Evolutionary conservation across 1,284 basidiomycete genomes (phyloP).

Genomic region (Ganoderma boninense): DNA sequence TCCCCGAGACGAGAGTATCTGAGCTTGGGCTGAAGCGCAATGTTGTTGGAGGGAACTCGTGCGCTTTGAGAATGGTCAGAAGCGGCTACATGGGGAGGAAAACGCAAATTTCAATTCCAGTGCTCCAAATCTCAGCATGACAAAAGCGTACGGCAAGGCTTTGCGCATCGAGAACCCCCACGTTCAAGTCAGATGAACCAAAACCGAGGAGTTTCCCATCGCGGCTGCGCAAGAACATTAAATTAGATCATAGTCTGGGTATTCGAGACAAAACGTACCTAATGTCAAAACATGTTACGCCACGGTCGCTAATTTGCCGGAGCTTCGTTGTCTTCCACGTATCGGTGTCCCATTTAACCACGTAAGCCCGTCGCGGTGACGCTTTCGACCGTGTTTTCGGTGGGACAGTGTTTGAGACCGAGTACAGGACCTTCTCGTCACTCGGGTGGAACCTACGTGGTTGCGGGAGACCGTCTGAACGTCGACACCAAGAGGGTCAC

Average conservation of each 20-base stretch:
- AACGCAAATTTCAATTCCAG: neutral
- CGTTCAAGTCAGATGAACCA: constrained; percentile 88
- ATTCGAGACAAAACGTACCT: constrained; percentile 56
- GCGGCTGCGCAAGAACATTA: constrained; percentile 54
- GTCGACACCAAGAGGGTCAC: constrained; percentile 1
- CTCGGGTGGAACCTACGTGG: constrained; percentile 65
- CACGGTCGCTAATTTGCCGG: constrained; percentile 77
- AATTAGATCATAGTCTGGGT: neutral
- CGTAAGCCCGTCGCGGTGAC: constrained; percentile 63
- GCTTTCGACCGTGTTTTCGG: constrained; percentile 63
- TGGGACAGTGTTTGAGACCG: constrained; percentile 77
- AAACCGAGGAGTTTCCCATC: constrained; percentile 87
- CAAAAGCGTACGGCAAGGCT: constrained; percentile 74
- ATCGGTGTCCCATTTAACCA: constrained; percentile 71
- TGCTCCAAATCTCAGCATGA: neutral
- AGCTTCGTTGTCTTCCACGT: constrained; percentile 62
- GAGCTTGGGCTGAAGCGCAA: constrained; percentile 88
- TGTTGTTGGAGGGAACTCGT: constrained; percentile 94
- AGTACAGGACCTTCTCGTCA: constrained; percentile 66
- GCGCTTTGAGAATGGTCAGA: constrained; percentile 89
- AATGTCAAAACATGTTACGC: constrained; percentile 87
- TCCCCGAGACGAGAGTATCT: constrained; percentile 88
- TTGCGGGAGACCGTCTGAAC: neutral
- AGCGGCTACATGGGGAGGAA: constrained; percentile 69
- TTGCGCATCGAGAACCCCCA: constrained; percentile 86